Base-by-base conservation (phyloP, 176 grass and related monocot species). In the Otatea glauca region DNA sequence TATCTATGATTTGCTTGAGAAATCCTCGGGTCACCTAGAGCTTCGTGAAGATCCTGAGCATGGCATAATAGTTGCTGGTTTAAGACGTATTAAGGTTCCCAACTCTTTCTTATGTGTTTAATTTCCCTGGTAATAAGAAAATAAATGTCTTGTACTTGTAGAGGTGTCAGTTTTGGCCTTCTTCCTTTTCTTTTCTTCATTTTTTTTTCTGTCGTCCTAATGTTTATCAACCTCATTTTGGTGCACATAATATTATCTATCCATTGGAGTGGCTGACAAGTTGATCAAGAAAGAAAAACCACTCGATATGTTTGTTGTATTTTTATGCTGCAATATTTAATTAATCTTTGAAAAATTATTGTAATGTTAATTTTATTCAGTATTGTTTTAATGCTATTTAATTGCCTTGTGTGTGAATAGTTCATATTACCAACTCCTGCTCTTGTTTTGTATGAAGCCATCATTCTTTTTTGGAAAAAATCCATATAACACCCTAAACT, bases 1-100 rank as follows among this genome's bases (percentile, higher is more conserved):
- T 87, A 99, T 99, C 76, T 99, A 94, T 65, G 97, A 99, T 92
- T 88, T 99, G 90, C 97, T 99, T 86, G 97, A 99, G 78, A 99
- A 92, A 87, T 96, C 97, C 65, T 99, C 93, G 24, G 92, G 91
- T 68, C 97, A 96, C 82, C 86, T 99, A 41, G 97, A 99, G 75
- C 93, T 99, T 83, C 92, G 97, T 84, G 97, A 99, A 89, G 97
- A 99, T 78, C 97, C 97, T 27, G 83, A 82, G 74, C 97, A 96
- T 89, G 97, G 97, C 76, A 96, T 99, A 81, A 66, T 92, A 51
- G 97, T 99, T 84, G 97, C 97, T 84, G 97, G 97, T 89, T 96
- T 99, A 83, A 93, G 92, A 89, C 91, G 90, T 32, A 99, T 99
- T 86, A 99, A 96, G 97, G 97, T 99, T 84, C 72, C 27, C n/a